A percentile compares a stretch with the other conserved stretches of the same genome.
Evolutionary conservation across 805 yeast genomes (phyloP).

Genomic region (Myxozyma kluyveri): DNA sequence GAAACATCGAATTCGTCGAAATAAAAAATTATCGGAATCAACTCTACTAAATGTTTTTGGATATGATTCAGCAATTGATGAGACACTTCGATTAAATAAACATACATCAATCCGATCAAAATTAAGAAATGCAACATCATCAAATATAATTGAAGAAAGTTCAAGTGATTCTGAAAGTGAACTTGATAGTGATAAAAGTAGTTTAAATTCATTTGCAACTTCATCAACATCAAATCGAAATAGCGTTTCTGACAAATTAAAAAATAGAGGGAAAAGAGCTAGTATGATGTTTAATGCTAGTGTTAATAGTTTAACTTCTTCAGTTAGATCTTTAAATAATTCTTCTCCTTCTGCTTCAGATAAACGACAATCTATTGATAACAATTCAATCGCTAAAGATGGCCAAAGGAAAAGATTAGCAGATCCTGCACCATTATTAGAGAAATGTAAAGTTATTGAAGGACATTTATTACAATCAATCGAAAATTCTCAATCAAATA

Average conservation of each 20-base stretch:
- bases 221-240: no score
- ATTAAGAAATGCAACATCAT: no score
- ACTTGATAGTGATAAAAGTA: no score
- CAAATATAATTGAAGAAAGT: not conserved
- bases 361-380: no score
- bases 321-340: no score
- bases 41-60: not conserved
- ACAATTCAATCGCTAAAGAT: not conserved
- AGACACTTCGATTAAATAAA: no score
- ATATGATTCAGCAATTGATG: not conserved
- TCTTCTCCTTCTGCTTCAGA: no score
- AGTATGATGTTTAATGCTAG: not conserved
- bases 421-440: not conserved
- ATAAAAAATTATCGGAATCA: not conserved
- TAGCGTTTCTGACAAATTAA: no score
- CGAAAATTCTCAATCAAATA: not conserved
- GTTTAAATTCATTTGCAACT: no score
- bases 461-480: slow-evolving; percentile 13
- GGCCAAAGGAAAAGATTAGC: not conserved
- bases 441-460: slow-evolving; percentile 2
- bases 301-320: not conserved
- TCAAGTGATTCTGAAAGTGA: not conserved
- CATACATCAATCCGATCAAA: no score
- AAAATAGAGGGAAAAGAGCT: not conserved
- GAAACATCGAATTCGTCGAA: not conserved